A percentile compares a stretch with the other conserved stretches of the same genome.
phyloP scores from a whole-genome alignment of 305 asterid genomes.

The Lippia alba region DNA sequence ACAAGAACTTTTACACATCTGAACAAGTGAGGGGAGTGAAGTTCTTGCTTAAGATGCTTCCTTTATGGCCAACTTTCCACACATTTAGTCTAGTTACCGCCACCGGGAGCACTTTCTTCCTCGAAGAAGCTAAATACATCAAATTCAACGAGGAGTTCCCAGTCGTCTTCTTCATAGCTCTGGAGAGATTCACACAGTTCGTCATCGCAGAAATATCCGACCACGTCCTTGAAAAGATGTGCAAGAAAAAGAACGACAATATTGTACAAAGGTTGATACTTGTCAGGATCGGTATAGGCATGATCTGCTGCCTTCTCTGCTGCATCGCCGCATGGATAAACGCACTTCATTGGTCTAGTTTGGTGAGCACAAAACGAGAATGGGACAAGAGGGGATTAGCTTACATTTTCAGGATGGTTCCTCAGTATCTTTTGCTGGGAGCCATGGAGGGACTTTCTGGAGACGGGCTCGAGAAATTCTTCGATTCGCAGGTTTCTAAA shows the following conservation, averaged over 20 bases:
- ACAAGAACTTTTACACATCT: not conserved
- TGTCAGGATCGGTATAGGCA: slow-evolving; percentile 27
- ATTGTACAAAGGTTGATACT: not conserved
- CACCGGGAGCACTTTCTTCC: slow-evolving; percentile 29
- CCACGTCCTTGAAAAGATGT: not conserved
- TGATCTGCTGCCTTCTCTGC: slow-evolving; percentile 23
- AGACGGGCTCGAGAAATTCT: slow-evolving; percentile 16
- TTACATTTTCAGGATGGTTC: not conserved
- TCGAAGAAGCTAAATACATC: slow-evolving; percentile 21
- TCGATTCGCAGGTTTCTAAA: slow-evolving; percentile 16
- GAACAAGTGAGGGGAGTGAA: slow-evolving; percentile 24
- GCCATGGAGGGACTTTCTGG: slow-evolving; percentile 16
- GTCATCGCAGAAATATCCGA: not conserved
- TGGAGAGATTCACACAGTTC: not conserved
- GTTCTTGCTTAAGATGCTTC: slow-evolving; percentile 2
- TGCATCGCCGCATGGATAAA: slow-evolving; percentile 22
- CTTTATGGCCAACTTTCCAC: slow-evolving; percentile 29
- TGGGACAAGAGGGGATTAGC: not conserved
- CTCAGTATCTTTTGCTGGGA: slow-evolving; percentile 20
- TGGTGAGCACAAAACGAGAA: not conserved
- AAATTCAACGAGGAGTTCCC: not conserved
- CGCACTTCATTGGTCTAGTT: not conserved
- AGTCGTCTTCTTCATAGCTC: not conserved
- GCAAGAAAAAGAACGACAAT: not conserved
- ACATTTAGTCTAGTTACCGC: slow-evolving; percentile 20